Evolutionary conservation across 2,329 filamentous ascomycete species (phyloP).

Genomic region (Arthroderma sp.): DNA sequence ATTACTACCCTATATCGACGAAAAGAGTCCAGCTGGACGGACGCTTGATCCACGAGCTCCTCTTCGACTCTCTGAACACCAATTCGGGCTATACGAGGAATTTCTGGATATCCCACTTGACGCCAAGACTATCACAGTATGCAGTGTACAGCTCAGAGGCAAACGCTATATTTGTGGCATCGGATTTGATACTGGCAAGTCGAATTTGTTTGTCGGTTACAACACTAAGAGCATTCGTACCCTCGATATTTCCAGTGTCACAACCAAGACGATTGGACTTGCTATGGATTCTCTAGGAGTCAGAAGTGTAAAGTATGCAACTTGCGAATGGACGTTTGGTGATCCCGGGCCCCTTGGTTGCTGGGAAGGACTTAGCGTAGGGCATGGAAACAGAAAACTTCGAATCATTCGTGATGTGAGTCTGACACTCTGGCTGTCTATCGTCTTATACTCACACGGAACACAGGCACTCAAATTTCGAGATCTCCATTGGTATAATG

Average conservation of each 20-base stretch:
- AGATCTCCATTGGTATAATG: slow-evolving; percentile 1
- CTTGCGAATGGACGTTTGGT: not conserved
- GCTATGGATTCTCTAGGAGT: slow-evolving; percentile 1
- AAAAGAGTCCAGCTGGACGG: not conserved
- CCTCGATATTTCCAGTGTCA: not conserved
- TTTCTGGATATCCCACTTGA: slow-evolving; percentile 1
- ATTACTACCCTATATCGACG: slow-evolving; percentile 2
- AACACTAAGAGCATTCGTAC: slow-evolving; percentile 1
- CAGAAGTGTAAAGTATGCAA: slow-evolving; percentile 2
- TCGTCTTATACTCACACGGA: not conserved
- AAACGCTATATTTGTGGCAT: slow-evolving; percentile 5
- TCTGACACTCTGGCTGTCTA: not conserved
- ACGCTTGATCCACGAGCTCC: slow-evolving; percentile 1
- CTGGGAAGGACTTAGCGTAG: slow-evolving; percentile 4
- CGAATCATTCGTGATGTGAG: slow-evolving; percentile 3
- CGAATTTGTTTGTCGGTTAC: not conserved
- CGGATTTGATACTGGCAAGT: slow-evolving; percentile 2
- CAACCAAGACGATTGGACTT: slow-evolving; percentile 2
- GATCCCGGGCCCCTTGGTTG: not conserved
- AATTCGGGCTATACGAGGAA: slow-evolving; percentile 3
- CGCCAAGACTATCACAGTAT: not conserved
- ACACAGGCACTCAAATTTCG: slow-evolving; percentile 3
- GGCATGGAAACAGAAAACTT: slow-evolving; percentile 2
- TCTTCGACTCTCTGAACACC: slow-evolving; percentile 1
- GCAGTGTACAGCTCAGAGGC: slow-evolving; percentile 3